These are phyloP conservation scores for Tubosaeta sp. DNA, from an alignment of 768 basidiomycete species.

Conservation along the genomic window DNA sequence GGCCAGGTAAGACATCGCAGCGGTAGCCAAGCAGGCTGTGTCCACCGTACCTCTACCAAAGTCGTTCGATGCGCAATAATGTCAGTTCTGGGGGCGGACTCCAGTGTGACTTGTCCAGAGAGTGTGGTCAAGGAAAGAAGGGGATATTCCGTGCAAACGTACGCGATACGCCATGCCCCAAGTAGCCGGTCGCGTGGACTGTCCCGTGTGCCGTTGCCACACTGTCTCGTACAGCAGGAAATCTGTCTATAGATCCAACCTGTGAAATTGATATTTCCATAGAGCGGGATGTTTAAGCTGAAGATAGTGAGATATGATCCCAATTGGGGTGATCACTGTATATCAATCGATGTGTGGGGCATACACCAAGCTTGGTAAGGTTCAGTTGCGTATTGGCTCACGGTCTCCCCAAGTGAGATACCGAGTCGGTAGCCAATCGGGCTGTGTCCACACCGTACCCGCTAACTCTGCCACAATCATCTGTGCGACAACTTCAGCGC, in stretches of 20 bases:
- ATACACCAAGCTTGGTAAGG: no score
- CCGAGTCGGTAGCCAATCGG: slow-evolving; percentile 60
- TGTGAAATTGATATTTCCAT: slow-evolving; percentile 16
- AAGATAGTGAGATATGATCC: no score
- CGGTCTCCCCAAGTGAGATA: slow-evolving; percentile 38
- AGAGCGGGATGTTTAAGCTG: no score
- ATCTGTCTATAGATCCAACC: slow-evolving; percentile 58
- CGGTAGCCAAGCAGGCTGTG: slow-evolving; percentile 60
- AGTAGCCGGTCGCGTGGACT: slow-evolving; percentile 68
- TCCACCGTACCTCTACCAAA: slow-evolving; percentile 48
- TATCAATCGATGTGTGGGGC: no score
- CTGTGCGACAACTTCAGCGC: slow-evolving; percentile 57
- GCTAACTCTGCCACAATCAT: slow-evolving; percentile 53
- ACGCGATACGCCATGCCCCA: slow-evolving; percentile 79
- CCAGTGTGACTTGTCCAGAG: no score
- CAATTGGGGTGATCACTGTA: no score
- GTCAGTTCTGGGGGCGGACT: slow-evolving; percentile 47
- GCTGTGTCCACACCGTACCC: slow-evolving; percentile 43
- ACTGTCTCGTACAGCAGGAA: slow-evolving; percentile 13
- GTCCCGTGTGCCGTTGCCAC: slow-evolving; percentile 41
- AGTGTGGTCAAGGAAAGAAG: no score
- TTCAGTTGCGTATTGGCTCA: neutral
- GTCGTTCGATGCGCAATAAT: slow-evolving; percentile 54
- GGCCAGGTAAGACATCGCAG: slow-evolving; percentile 42
- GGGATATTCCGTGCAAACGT: slow-evolving; percentile 38